These are phyloP conservation scores for Nemania bipapillata DNA, from an alignment of 2,329 filamentous ascomycete genomes.

Conservation along the genomic window DNA sequence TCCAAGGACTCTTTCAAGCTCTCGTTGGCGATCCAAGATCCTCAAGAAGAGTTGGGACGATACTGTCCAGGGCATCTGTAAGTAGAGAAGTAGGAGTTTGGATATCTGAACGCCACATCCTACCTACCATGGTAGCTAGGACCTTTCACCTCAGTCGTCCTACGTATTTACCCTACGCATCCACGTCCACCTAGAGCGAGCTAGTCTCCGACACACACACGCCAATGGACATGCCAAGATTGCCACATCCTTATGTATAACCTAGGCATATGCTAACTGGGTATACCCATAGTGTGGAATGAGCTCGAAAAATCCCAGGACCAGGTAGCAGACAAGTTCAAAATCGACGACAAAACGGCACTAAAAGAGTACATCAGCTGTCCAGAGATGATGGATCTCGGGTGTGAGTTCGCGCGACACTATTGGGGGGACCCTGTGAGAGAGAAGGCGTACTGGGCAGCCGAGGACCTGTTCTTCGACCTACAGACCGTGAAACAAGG, in stretches of 20 bases:
- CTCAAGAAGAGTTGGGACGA: constrained; percentile 43
- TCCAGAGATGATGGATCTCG: constrained; percentile 45
- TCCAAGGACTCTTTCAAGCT: constrained; percentile 22
- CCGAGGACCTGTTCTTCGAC: constrained; percentile 48
- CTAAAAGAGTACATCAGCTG: constrained; percentile 47
- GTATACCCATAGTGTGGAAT: constrained; percentile 37
- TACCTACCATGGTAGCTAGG: not conserved
- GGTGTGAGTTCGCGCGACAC: constrained; percentile 42
- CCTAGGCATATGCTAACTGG: constrained; percentile 19
- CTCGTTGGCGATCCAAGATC: constrained; percentile 31
- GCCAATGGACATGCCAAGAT: not conserved
- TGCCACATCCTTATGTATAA: not conserved
- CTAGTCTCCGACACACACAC: not conserved
- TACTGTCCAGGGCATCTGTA: constrained; percentile 38
- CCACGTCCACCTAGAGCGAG: not conserved
- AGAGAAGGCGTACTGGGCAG: constrained; percentile 43
- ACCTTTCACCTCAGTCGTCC: not conserved
- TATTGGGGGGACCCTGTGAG: constrained; percentile 32
- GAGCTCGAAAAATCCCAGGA: constrained; percentile 40
- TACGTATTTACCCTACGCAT: not conserved
- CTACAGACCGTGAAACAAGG: constrained; percentile 47
- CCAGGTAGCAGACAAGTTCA: constrained; percentile 40
- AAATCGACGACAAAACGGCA: constrained; percentile 42
- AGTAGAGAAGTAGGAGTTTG: constrained; percentile 11
- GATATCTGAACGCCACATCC: not conserved